Conservation (phyloP, 2,329 filamentous ascomycete species). For the Fulvia fulva region DNA sequence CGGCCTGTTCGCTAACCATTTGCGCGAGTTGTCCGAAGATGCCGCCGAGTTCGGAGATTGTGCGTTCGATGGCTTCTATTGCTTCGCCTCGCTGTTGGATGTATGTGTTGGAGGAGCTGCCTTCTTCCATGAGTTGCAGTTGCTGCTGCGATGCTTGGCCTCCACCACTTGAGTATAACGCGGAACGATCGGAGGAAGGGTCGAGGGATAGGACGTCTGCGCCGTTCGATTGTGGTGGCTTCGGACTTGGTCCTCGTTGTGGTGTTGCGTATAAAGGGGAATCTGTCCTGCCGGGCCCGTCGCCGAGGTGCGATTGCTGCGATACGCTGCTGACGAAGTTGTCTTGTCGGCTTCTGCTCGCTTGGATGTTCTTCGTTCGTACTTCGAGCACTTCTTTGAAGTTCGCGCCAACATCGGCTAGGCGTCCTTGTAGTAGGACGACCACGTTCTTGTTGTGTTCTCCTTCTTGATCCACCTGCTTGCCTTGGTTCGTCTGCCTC, state of each 20-base stretch:
- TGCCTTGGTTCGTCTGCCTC: slow-evolving; percentile 60
- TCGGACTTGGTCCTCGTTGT: slow-evolving; percentile 56
- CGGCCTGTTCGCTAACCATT: slow-evolving; percentile 96
- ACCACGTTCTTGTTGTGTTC: slow-evolving; percentile 99
- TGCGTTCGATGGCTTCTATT: slow-evolving; percentile 94
- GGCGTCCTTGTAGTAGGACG: slow-evolving; percentile 81
- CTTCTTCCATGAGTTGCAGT: slow-evolving; percentile 83
- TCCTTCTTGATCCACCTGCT: slow-evolving; percentile 66
- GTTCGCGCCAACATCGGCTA: slow-evolving; percentile 87
- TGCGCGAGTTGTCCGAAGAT: slow-evolving; percentile 93
- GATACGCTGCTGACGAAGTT: slow-evolving; percentile 93
- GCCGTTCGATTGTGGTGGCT: slow-evolving; percentile 35
- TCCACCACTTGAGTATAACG: slow-evolving; percentile 35
- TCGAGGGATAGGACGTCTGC: slow-evolving; percentile 50
- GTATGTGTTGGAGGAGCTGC: slow-evolving; percentile 78
- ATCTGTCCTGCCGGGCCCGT: slow-evolving; percentile 42
- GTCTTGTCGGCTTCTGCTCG: slow-evolving; percentile 84
- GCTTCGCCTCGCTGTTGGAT: slow-evolving; percentile 92
- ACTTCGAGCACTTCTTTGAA: slow-evolving; percentile 98
- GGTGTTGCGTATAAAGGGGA: slow-evolving; percentile 77
- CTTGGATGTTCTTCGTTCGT: slow-evolving; percentile 96
- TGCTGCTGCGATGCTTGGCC: slow-evolving; percentile 73
- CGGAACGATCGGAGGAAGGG: slow-evolving; percentile 38
- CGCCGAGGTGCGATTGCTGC: slow-evolving; percentile 49
- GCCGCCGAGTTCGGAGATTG: slow-evolving; percentile 83